Evolutionary conservation across 73 alveolate species (phyloP), one percentile per base, ranked within the genome.

Genomic region (Durusdinium trenchii): DNA sequence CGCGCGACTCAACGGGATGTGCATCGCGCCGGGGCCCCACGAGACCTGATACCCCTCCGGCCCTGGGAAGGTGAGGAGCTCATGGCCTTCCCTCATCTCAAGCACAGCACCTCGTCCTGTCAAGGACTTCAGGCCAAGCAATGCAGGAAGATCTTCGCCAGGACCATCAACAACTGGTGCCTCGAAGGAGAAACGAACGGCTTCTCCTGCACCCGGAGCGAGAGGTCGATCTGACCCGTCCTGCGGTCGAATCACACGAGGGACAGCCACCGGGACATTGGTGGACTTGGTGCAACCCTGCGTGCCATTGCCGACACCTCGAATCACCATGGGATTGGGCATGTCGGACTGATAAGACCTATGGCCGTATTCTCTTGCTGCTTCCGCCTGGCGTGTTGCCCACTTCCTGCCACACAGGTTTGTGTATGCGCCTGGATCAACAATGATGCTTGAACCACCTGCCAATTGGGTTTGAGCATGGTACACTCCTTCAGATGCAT

Each of bases 381-480:
- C n/a, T n/a, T n/a, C n/a, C 35, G 83, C 83, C 50, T 46, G 60
- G 7, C 48, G 69, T 6, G 5, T 6, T 1, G 62, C 73, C 92
- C 92, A 47, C 1, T 30, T 20, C 69, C 9, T 35, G 2, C 92
- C 92, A 1, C 47, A 67, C 45, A 82, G 32, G 54, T 82, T 82
- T 3, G 92, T 82, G 50, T 82, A 47, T 1, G 92, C 92, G 0
- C 92, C 92, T 14, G 92, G 92, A 71, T 82, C 92, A 0, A 82
- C 62, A 18, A 47, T 46, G 32, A 48, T 30, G 35, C 67, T n/a
- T 2, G 6, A 6, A 38, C 23, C 71, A 9, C 92, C 92, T 1
- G 67, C 48, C 32, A 48, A 35, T 35, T 6, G 6, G 7, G 92
- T 82, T 26, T 43, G 6, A 20, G 40, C 28, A 28, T 47, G 92